Conservation (phyloP, 2,329 filamentous ascomycete genomes). For the Teratosphaeria nubilosa region DNA sequence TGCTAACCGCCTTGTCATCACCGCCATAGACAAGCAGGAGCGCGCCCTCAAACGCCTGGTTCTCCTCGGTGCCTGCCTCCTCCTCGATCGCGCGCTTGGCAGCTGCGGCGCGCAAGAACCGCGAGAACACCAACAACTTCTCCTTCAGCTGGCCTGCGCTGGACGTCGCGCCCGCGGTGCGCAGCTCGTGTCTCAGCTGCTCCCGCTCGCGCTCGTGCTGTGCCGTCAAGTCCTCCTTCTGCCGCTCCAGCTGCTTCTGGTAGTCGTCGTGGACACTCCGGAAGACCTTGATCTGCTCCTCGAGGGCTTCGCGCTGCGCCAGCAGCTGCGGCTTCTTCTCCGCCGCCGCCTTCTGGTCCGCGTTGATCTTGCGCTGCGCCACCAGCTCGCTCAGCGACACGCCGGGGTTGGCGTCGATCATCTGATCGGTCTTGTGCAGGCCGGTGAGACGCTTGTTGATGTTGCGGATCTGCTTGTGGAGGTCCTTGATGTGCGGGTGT, state of each 20-base stretch:
- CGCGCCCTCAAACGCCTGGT: conserved; percentile 70
- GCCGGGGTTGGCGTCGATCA: conserved; percentile 59
- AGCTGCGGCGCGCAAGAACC: conserved; percentile 71
- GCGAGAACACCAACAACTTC: conserved; percentile 60
- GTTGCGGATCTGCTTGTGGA: conserved; percentile 90
- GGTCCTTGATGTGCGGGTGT: conserved; percentile 72
- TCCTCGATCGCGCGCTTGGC: conserved; percentile 62
- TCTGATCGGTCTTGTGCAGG: conserved; percentile 59
- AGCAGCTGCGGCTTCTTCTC: conserved; percentile 67
- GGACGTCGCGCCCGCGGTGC: conserved; percentile 42
- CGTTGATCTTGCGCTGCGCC: conserved; percentile 61
- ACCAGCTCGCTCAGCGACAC: conserved; percentile 67
- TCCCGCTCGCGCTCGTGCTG: conserved; percentile 49
- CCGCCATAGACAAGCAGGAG: conserved; percentile 70
- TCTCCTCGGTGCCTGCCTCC: conserved; percentile 58
- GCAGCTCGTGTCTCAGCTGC: conserved; percentile 44
- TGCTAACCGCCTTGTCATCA: conserved; percentile 61
- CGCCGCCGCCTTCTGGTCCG: conserved; percentile 67
- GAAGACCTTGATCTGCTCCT: conserved; percentile 65
- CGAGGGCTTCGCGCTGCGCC: conserved; percentile 56
- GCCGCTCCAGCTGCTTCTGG: conserved; percentile 48
- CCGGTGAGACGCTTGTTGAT: conserved; percentile 85
- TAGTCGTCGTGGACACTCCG: conserved; percentile 68
- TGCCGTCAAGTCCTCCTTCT: conserved; percentile 46
- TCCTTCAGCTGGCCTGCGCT: conserved; percentile 43